Base-by-base conservation (phyloP, 106 monocot species). In the Dendrobium huoshanense region DNA sequence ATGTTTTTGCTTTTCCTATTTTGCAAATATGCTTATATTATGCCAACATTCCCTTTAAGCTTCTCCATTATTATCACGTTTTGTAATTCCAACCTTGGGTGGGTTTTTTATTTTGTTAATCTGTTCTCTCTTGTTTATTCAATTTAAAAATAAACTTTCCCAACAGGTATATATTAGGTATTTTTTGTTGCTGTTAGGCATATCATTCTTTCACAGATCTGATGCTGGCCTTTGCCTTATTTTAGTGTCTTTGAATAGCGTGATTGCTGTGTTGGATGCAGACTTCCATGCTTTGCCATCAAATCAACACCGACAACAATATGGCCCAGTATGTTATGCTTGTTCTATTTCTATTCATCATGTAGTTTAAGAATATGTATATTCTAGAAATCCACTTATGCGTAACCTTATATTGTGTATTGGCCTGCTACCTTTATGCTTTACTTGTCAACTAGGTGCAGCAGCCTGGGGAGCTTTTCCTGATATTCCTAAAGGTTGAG, bases 251-350 rank as follows among this genome's bases (percentile, higher is more conserved):
- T 83, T 99, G 72, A 87, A 99, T 79, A 93, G 95, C 80, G 95
- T 95, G 78, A 93, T 99, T 79, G 98, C 95, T 44, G 91, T 93
- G 22, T 82, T 99, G 91, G 98, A 99, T 86, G 98, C 95, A 24
- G 98, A 99, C 83, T 99, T 99, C 80, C 98, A 99, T 83, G 85
- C 89, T 80, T 88, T 99, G 82, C 91, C 95, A 15, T 84, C 95
- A 77, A 86, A 86, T 80, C 93, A 99, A 61, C 93, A 93, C 67
- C 89, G 98, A 37, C 98, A 99, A 61, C 93, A 93, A 82, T 89
- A 95, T 88, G 90, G 95, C 54, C 91, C 98, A 80, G 98, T 99
- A 95, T 78, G 92, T 83, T 67, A 33, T 59, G 51, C 37, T 84
- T 43, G 41, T 43, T 72, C 72, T 73, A 37, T 17, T 74, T 76